A percentile compares a stretch with the other conserved stretches of the same genome.
Conservation (phyloP, 257 asterid genomes). For the Petrea volubilis region DNA sequence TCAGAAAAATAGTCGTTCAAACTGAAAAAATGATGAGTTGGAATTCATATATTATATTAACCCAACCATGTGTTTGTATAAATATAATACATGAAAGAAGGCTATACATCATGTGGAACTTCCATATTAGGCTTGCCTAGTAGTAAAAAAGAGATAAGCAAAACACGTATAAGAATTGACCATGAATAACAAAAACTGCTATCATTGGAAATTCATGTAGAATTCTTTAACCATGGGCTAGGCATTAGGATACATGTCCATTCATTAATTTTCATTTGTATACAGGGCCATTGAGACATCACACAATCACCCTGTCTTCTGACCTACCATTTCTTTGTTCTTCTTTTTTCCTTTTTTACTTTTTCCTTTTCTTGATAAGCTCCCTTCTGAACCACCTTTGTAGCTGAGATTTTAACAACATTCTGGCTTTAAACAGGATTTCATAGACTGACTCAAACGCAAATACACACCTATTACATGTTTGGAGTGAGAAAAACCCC, state of each 20-base stretch:
- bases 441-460: constrained; percentile 5
- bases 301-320: neutral
- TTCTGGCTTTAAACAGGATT: neutral
- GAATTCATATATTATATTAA: neutral
- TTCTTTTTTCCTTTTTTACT: too few relatives aligned
- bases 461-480: neutral
- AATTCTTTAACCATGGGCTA: neutral
- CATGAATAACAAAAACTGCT: neutral
- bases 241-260: neutral
- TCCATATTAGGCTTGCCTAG: neutral
- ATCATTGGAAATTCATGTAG: neutral
- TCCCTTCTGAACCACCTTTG: constrained; percentile 2
- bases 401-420: constrained; percentile 6
- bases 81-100: neutral
- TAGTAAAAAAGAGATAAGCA: neutral
- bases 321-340: too few relatives aligned
- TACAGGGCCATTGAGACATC: neutral
- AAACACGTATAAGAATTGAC: neutral
- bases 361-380: too few relatives aligned
- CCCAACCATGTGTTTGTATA: neutral
- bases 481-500: neutral
- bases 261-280: neutral
- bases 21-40: neutral
- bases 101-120: neutral
- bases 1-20: neutral